phyloP scores from a whole-genome alignment of 1,139 yeast species.

The Yamadazyma buinensis region DNA sequence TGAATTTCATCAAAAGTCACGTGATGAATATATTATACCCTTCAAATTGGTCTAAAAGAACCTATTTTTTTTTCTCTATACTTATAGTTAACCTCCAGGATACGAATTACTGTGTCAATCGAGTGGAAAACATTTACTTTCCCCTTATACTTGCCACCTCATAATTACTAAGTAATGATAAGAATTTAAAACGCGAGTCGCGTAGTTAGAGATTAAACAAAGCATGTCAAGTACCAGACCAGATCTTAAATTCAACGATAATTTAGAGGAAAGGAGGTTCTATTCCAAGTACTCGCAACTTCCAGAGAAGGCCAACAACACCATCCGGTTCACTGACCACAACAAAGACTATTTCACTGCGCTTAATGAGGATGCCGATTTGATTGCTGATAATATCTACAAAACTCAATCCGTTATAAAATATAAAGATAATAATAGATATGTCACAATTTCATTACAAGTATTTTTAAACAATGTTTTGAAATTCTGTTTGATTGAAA shows the following conservation, averaged over 20 bases:
- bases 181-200: too few relatives aligned
- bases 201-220: too few relatives aligned
- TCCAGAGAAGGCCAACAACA: slow-evolving; percentile 43
- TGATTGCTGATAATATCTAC: slow-evolving; percentile 79
- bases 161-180: too few relatives aligned
- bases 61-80: too few relatives aligned
- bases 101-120: too few relatives aligned
- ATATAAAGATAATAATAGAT: slow-evolving; percentile 44
- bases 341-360: slow-evolving; percentile 73
- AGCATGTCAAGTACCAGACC: slow-evolving; percentile 10
- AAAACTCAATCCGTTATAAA: slow-evolving; percentile 80
- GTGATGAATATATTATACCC: too few relatives aligned
- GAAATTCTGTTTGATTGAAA: slow-evolving; percentile 62
- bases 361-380: slow-evolving; percentile 73
- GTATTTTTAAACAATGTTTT: slow-evolving; percentile 63
- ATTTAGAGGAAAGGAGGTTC: slow-evolving; percentile 60
- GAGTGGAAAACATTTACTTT: too few relatives aligned
- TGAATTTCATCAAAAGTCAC: too few relatives aligned
- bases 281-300: slow-evolving; percentile 54
- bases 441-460: slow-evolving; percentile 75
- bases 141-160: too few relatives aligned
- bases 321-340: slow-evolving; percentile 67
- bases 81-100: too few relatives aligned
- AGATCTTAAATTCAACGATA: slow-evolving; percentile 68
- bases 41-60: too few relatives aligned